A percentile compares a stretch with the other conserved stretches of the same genome.
These are phyloP conservation scores for Haplosporangium sp. DNA, from an alignment of 371 early-diverging fungal genomes.

Conservation along the genomic window DNA sequence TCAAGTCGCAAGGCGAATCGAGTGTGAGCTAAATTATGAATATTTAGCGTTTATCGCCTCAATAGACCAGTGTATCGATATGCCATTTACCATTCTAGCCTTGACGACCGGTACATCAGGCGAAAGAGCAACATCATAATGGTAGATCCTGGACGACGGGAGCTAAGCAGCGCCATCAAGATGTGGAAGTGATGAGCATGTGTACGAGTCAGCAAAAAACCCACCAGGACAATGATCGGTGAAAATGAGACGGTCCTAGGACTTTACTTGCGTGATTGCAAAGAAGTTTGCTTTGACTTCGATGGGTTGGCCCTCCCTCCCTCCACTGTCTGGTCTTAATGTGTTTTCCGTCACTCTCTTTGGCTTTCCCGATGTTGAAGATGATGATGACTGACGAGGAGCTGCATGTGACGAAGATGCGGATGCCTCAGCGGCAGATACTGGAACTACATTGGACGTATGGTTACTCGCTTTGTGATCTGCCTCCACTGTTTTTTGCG, in stretches of 20 bases:
- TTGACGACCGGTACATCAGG: constrained; percentile 52
- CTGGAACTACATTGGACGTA: too few relatives aligned
- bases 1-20: too few relatives aligned
- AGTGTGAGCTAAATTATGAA: too few relatives aligned
- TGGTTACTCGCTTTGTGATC: too few relatives aligned
- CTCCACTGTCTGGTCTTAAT: constrained; percentile 31
- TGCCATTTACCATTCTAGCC: constrained; percentile 44
- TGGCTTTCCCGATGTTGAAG: not conserved
- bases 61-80: too few relatives aligned
- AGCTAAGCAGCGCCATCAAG: constrained; percentile 7
- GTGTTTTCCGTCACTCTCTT: constrained; percentile 20
- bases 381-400: not conserved
- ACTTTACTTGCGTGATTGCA: constrained; percentile 11
- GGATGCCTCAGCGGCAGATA: not conserved
- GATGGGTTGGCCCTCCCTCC: constrained; percentile 8
- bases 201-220: too few relatives aligned
- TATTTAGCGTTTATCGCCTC: too few relatives aligned
- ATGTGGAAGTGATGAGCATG: too few relatives aligned
- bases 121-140: constrained; percentile 42
- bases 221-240: too few relatives aligned
- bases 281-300: constrained; percentile 28
- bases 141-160: constrained; percentile 20
- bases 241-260: not conserved
- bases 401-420: not conserved
- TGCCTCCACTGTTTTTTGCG: too few relatives aligned